Percentiles rank a stretch among this genome's conserved stretches.
These are phyloP conservation scores for Saccharomycopsis fodiens DNA, from an alignment of 805 yeast species.

Conservation along the genomic window DNA sequence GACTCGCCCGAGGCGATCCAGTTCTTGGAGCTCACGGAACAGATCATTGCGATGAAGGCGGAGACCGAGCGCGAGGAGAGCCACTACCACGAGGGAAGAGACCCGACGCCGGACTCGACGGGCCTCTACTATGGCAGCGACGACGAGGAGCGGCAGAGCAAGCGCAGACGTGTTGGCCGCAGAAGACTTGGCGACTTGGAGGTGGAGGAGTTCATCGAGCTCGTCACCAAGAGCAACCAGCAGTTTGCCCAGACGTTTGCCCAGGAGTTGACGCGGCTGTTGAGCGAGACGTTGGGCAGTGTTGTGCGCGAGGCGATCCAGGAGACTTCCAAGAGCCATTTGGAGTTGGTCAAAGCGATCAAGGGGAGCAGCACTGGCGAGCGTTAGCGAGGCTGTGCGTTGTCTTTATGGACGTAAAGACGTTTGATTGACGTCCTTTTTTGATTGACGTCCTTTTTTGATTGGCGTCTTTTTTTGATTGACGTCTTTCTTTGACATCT, in stretches of 20 bases:
- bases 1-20: slow-evolving; percentile 16
- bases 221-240: slow-evolving; percentile 17
- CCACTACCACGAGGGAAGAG: not conserved
- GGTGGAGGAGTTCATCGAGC: slow-evolving; percentile 15
- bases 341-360: slow-evolving; percentile 19
- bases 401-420: too few species aligned
- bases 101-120: not conserved
- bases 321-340: slow-evolving; percentile 19
- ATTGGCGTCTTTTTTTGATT: too few species aligned
- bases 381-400: too few species aligned
- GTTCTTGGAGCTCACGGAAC: slow-evolving; percentile 15
- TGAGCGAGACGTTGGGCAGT: slow-evolving; percentile 15
- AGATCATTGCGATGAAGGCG: slow-evolving; percentile 6
- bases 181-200: slow-evolving; percentile 13
- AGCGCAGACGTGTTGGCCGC: slow-evolving; percentile 4
- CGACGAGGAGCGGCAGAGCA: not conserved
- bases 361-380: too few species aligned
- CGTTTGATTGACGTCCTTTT: too few species aligned
- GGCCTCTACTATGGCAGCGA: not conserved
- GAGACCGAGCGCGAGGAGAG: slow-evolving; percentile 5
- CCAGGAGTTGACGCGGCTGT: slow-evolving; percentile 15
- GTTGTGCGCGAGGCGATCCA: slow-evolving; percentile 19
- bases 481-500: too few species aligned
- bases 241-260: slow-evolving; percentile 20
- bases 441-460: too few species aligned